These are phyloP conservation scores for Aspergillus wentii DNA, from an alignment of 495 filamentous ascomycete genomes.

Conservation along the genomic window DNA sequence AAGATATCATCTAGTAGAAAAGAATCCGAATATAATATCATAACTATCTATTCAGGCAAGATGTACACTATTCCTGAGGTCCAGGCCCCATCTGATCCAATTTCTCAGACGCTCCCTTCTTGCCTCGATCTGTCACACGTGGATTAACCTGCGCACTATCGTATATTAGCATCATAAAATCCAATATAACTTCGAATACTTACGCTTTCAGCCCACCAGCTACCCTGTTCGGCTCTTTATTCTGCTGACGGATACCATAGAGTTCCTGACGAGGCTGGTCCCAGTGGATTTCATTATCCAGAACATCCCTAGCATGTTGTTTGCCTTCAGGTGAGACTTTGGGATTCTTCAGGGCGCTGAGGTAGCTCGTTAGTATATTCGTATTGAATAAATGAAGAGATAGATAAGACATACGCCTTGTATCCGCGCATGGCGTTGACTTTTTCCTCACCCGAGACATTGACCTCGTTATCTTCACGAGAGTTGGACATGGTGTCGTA, in stretches of 20 bases:
- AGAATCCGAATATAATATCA: too few relatives aligned
- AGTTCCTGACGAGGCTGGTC: slow-evolving; percentile 12
- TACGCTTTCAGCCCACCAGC: slow-evolving; percentile 16
- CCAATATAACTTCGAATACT: background rate
- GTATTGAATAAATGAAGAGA: background rate
- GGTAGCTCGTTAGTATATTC: background rate
- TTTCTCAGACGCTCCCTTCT: slow-evolving; percentile 32
- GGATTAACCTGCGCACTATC: slow-evolving; percentile 35
- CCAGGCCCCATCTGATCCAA: slow-evolving; percentile 20
- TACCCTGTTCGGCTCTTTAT: slow-evolving; percentile 8
- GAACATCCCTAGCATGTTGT: slow-evolving; percentile 32
- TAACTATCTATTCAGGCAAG: too few relatives aligned
- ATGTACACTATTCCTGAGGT: too few relatives aligned
- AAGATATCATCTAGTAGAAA: too few relatives aligned
- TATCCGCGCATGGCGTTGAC: slow-evolving; percentile 21
- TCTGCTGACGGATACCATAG: slow-evolving; percentile 6
- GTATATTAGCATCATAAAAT: background rate
- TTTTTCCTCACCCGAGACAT: slow-evolving; percentile 15
- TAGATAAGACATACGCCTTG: slow-evolving; percentile 13
- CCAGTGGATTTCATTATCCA: slow-evolving; percentile 22
- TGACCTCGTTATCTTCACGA: slow-evolving; percentile 11
- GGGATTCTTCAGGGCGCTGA: slow-evolving; percentile 37
- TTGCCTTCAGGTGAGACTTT: slow-evolving; percentile 38
- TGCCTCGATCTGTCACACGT: slow-evolving; percentile 32
- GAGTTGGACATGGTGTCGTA: slow-evolving; percentile 14